Evolutionary conservation across 176 grass and related monocot species (phyloP), one percentile per base, ranked within the genome.

Genomic region (Cenchrus fungigraminus): DNA sequence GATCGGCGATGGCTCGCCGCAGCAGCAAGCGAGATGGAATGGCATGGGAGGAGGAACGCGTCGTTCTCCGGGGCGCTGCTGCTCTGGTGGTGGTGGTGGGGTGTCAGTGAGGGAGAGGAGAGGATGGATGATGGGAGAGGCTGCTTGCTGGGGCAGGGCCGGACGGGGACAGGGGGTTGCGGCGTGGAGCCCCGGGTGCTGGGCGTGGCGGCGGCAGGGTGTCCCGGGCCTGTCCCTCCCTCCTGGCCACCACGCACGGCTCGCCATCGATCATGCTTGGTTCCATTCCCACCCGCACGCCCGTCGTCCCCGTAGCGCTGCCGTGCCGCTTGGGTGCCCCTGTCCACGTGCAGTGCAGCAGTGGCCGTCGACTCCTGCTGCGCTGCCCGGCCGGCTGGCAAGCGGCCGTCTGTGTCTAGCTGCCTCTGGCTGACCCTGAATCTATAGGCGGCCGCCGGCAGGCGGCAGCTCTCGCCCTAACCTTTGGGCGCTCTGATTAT

Each of bases 131-230:
- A 57, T 19, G 58, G 20, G 57, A 32, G 31, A 32, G 31, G 22
- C 22, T 25, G 22, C 22, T 25, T 25, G 22, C 22, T 25, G 22
- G 22, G 22, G 22, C 22, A 25, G 22, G 60, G 75, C 59, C 52
- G 17, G 49, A 74, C 10, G 83, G 71, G 46, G 71, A 57, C 83
- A 86, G 8, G 71, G 46, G 71, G 47, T 52, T 3, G 70, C 45
- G 29, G 68, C 47, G 79, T 76, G 86, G 78, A 69, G 71, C 61
- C 85, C 79, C 12, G 10, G 7, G 31, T 90, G 88, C 19, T 0
- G 88, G 88, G 65, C 65, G 79, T 73, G 73, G 83, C 73, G 49
- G 83, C 49, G 78, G 88, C 79, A 86, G 74, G 75, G 58, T 29
- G 25, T 9, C 61, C 61, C 25, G 5, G 54, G 31, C 16, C 76